phyloP scores from a whole-genome alignment of 225 moss, liverwort and hornwort genomes.

The Physcomitrellopsis africana region DNA sequence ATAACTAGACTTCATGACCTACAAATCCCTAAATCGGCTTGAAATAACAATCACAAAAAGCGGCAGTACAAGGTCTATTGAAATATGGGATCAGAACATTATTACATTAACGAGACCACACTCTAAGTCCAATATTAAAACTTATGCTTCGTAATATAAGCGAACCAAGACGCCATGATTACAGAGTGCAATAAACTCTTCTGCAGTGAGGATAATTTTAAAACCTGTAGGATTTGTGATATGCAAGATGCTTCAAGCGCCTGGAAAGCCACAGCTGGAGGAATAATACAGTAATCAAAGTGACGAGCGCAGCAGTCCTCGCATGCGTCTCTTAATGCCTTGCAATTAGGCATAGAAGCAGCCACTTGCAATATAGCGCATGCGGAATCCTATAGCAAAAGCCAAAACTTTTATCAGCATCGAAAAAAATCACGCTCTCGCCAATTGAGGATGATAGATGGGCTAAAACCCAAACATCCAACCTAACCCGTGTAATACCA shows the following conservation, averaged over 20 bases:
- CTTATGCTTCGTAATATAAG: not conserved
- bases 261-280: conserved; percentile 74
- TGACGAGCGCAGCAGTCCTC: conserved; percentile 85
- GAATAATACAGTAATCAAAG: conserved; percentile 82
- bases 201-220: not conserved
- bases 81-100: conserved; percentile 12
- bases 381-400: conserved; percentile 71
- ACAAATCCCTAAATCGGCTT: not conserved
- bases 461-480: conserved; percentile 27
- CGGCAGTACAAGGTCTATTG: conserved; percentile 1
- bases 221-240: conserved; percentile 84
- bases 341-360: conserved; percentile 76
- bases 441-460: conserved; percentile 8
- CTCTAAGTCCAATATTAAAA: not conserved
- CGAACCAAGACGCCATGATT: not conserved
- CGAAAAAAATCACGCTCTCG: conserved; percentile 7
- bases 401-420: not conserved
- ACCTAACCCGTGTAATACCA: not conserved
- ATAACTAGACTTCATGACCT: conserved; percentile 1
- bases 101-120: not conserved
- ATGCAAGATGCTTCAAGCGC: conserved; percentile 74
- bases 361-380: conserved; percentile 82
- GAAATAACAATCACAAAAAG: conserved; percentile 12
- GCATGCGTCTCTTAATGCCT: conserved; percentile 74
- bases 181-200: not conserved